Percentiles rank a stretch among this genome's conserved stretches.
phyloP scores from a whole-genome alignment of 1,284 basidiomycete species.

The Malassezia globosa region DNA sequence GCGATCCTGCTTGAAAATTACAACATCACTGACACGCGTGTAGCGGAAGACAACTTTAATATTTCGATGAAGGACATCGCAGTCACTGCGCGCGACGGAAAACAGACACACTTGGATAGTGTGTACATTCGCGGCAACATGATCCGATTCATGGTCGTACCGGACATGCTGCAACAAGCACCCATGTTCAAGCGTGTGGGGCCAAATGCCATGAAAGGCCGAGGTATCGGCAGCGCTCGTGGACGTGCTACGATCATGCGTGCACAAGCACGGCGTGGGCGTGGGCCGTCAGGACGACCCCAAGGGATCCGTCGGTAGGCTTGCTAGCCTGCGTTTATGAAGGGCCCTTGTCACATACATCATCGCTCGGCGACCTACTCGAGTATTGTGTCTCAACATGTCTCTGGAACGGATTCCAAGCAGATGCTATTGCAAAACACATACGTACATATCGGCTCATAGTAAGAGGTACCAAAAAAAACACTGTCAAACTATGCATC shows the following conservation, averaged over 20 bases:
- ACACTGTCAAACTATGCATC: constrained; percentile 34
- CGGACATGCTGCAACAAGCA: constrained; percentile 97
- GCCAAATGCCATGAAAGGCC: constrained; percentile 93
- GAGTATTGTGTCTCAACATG: background rate
- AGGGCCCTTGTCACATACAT: background rate
- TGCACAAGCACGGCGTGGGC: constrained; percentile 21
- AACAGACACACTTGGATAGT: constrained; percentile 97
- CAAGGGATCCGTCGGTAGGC: background rate
- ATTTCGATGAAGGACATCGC: constrained; percentile 93
- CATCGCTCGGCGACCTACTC: background rate
- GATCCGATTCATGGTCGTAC: constrained; percentile 85
- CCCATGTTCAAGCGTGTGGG: constrained; percentile 99
- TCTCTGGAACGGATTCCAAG: too few species aligned
- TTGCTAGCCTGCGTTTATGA: background rate
- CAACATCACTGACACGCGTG: background rate
- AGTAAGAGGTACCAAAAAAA: background rate
- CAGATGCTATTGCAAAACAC: too few species aligned
- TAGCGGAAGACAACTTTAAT: constrained; percentile 97
- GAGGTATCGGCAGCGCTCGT: constrained; percentile 95
- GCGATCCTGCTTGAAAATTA: too few species aligned
- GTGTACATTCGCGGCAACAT: constrained; percentile 98
- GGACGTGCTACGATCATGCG: constrained; percentile 92
- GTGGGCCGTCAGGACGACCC: background rate
- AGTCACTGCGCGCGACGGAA: constrained; percentile 91
- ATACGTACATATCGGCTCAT: constrained; percentile 4